Base-by-base conservation (phyloP, 805 yeast species). In the Starmerella cellae region DNA sequence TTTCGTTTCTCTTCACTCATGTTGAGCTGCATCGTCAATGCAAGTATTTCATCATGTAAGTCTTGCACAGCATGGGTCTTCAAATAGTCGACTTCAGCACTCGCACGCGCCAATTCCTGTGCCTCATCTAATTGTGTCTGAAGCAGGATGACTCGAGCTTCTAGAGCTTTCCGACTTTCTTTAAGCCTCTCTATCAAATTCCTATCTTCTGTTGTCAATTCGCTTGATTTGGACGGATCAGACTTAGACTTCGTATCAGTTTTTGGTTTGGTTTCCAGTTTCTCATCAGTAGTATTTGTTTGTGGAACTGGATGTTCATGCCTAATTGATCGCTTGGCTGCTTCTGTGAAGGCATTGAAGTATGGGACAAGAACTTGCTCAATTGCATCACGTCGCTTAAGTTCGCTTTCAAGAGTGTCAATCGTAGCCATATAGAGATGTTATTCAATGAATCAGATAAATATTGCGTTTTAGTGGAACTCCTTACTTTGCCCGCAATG, bases 11-110 rank as follows among this genome's bases (percentile, higher is more conserved):
- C 68, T 21, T 63, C 66, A 26, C 58, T 52, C 14, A 74, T 66
- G 44, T 71, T 73, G 28, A 65, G 63, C 54, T 79, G 85, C 32
- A 82, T 75, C 40, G 74, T 71, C 46, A 68, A 54, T 1, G 77
- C 69, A 17, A 82, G 63, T 23, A 77, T 63, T 53, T 82, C 91
- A 54, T 82, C 87, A 45, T 77, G 78, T 34, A 78, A 58, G 26
- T 69, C 62, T 46, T 74, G 81, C 17, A 76, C 68, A 4, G 77
- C 68, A 49, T 69, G 69, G 40, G 75, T 69, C 57, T 75, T 77
- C 22, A 68, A 24, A 41, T 51, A 50, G 40, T 53, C 52, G 38
- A 53, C 57, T 35, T 54, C 58, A 10, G 48, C 39, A 41, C 48
- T 38, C 18, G 48, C 47, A 5, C 56, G 36, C 1, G 44, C 43